Evolutionary conservation across 257 asterid species (phyloP).

Genomic region (Salvia miltiorrhiza): DNA sequence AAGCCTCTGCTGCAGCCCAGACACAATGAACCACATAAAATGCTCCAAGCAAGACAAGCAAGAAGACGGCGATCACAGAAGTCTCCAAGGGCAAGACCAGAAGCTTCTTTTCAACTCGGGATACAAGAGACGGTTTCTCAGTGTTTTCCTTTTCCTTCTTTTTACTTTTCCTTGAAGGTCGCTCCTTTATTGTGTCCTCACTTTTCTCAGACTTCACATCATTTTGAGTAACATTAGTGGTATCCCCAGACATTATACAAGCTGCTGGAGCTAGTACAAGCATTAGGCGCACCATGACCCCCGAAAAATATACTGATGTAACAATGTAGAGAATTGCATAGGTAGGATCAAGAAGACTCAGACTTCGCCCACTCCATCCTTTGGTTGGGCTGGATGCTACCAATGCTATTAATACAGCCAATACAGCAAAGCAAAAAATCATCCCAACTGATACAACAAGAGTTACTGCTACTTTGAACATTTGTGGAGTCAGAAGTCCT

Average conservation of each 20-base stretch:
- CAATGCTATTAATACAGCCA: constrained; percentile 78
- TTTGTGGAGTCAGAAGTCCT: constrained; percentile 85
- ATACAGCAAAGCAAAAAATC: constrained; percentile 64
- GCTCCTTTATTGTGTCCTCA: constrained; percentile 66
- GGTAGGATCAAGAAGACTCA: constrained; percentile 98
- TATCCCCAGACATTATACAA: constrained; percentile 95
- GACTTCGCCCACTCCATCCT: constrained; percentile 99
- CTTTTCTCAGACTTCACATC: constrained; percentile 60
- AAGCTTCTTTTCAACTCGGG: constrained; percentile 51
- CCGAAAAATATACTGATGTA: constrained; percentile 96
- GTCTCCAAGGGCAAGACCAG: constrained; percentile 74
- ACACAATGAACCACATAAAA: constrained; percentile 99
- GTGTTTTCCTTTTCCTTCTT: constrained; percentile 64
- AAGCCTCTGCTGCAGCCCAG: constrained; percentile 99
- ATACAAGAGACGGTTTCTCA: constrained; percentile 42
- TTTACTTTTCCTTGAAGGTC: constrained; percentile 66
- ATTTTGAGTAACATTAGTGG: constrained; percentile 37
- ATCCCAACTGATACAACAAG: constrained; percentile 82
- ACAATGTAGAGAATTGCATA: constrained; percentile 89
- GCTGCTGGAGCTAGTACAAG: constrained; percentile 99
- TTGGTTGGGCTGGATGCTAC: constrained; percentile 99
- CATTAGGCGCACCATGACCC: constrained; percentile 99
- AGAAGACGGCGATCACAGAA: constrained; percentile 67
- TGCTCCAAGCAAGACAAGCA: constrained; percentile 79
- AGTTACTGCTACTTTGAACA: constrained; percentile 97